Evolutionary conservation across 768 basidiomycete genomes (phyloP).

Genomic region (Suillus discolor): DNA sequence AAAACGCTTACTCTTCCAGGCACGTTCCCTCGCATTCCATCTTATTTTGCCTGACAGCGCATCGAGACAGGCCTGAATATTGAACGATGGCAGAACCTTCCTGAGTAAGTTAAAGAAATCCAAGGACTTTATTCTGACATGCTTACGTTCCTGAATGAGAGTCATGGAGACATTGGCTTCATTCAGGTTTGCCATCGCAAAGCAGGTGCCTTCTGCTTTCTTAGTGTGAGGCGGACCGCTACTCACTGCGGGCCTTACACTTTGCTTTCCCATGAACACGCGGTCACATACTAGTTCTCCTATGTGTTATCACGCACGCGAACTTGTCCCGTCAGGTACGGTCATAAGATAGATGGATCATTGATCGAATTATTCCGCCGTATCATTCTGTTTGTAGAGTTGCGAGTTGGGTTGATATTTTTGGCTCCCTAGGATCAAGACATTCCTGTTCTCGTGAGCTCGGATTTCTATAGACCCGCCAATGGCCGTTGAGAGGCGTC

Average conservation of each 20-base stretch:
- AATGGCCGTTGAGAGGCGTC: constrained; percentile 61
- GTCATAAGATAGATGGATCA: constrained; percentile 8
- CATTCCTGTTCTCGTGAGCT: constrained; percentile 63
- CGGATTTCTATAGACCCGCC: constrained; percentile 51
- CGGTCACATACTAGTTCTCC: constrained; percentile 6
- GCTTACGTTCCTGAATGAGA: constrained; percentile 58
- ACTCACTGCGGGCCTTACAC: constrained; percentile 16
- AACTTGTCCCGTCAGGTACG: constrained; percentile 2
- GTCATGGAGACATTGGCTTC: constrained; percentile 63
- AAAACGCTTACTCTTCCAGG: constrained; percentile 64
- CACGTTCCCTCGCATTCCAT: constrained; percentile 34
- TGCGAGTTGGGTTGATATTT: constrained; percentile 20
- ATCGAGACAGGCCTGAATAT: constrained; percentile 51
- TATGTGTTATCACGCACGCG: not conserved
- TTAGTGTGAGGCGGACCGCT: constrained; percentile 13
- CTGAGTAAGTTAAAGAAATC: constrained; percentile 38
- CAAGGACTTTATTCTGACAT: constrained; percentile 57
- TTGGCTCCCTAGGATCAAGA: constrained; percentile 53
- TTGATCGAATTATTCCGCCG: constrained; percentile 10
- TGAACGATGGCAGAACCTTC: constrained; percentile 52
- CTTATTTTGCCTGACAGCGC: constrained; percentile 23
- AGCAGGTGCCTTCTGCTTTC: constrained; percentile 42
- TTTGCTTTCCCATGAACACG: constrained; percentile 13
- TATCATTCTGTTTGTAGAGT: constrained; percentile 1
- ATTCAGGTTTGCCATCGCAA: constrained; percentile 60